Conservation (phyloP, 352 stramenopile species). For the Phytopythium sindhum region DNA sequence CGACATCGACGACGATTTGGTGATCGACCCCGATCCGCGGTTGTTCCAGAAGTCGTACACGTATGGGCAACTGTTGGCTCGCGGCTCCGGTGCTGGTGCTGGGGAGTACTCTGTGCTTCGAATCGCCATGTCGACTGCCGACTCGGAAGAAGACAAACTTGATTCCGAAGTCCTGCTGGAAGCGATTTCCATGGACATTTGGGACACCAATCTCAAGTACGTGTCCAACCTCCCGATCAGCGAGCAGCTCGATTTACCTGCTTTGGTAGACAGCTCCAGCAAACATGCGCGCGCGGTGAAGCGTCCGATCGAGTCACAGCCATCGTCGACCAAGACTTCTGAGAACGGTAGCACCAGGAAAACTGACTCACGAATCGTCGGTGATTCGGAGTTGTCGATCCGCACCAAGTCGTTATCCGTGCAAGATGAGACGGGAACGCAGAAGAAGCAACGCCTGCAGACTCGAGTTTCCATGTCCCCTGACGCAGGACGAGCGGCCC, state of each 20-base stretch:
- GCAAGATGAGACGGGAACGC: conserved; percentile 3
- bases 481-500: conserved; percentile 39
- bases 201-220: conserved; percentile 81
- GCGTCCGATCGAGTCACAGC: not conserved
- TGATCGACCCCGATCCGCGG: conserved; percentile 60
- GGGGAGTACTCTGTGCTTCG: conserved; percentile 69
- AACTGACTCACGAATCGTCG: too few relatives aligned
- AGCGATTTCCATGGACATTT: conserved; percentile 86
- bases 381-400: not conserved
- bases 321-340: not conserved
- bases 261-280: conserved; percentile 18
- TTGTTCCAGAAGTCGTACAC: conserved; percentile 30
- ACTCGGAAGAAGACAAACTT: conserved; percentile 48
- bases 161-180: conserved; percentile 81
- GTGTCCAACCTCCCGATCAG: conserved; percentile 70
- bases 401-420: not conserved
- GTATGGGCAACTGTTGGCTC: conserved; percentile 24
- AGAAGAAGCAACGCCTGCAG: conserved; percentile 21
- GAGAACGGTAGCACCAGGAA: not conserved
- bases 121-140: conserved; percentile 77
- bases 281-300: not conserved
- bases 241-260: conserved; percentile 57
- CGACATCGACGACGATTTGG: conserved; percentile 45
- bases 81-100: conserved; percentile 20
- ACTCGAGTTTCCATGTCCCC: conserved; percentile 48